These are phyloP conservation scores for Alternaria solani DNA, from an alignment of 2,329 filamentous ascomycete species.

Conservation along the genomic window DNA sequence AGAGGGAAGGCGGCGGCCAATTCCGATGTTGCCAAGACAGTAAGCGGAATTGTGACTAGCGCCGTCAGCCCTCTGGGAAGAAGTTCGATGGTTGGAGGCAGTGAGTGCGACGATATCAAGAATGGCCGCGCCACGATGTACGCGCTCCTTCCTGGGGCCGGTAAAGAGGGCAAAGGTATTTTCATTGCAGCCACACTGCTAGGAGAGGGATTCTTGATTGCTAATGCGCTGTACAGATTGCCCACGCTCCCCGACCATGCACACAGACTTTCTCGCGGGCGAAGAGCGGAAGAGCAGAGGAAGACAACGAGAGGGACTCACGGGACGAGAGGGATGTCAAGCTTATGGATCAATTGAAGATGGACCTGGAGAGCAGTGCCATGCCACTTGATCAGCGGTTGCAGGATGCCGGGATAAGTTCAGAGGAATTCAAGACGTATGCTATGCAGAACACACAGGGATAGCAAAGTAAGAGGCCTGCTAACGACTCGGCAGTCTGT, in stretches of 20 bases:
- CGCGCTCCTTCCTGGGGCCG: slow-evolving; percentile 54
- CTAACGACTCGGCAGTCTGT: slow-evolving; percentile 33
- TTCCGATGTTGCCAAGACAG: slow-evolving; percentile 44
- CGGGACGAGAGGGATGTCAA: slow-evolving; percentile 14
- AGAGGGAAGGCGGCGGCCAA: slow-evolving; percentile 41
- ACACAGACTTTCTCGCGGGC: slow-evolving; percentile 36
- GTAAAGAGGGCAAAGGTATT: slow-evolving; percentile 55
- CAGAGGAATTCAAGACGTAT: slow-evolving; percentile 42
- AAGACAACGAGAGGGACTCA: slow-evolving; percentile 24
- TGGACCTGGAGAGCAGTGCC: slow-evolving; percentile 30
- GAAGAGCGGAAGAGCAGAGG: slow-evolving; percentile 29
- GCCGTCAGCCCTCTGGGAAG: slow-evolving; percentile 26
- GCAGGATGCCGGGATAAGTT: slow-evolving; percentile 38
- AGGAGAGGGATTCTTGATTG: not conserved
- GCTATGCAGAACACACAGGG: not conserved
- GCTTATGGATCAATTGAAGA: slow-evolving; percentile 23
- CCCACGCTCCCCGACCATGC: slow-evolving; percentile 31
- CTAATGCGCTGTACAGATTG: slow-evolving; percentile 38
- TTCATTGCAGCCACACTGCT: not conserved
- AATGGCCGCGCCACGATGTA: slow-evolving; percentile 57
- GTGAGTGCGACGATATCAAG: slow-evolving; percentile 30
- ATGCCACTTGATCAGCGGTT: slow-evolving; percentile 40
- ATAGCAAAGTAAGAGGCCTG: not conserved
- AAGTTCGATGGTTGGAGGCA: slow-evolving; percentile 27
- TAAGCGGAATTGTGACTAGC: slow-evolving; percentile 32